These are phyloP conservation scores for Russula vinacea DNA, from an alignment of 768 basidiomycete species.

Conservation along the genomic window DNA sequence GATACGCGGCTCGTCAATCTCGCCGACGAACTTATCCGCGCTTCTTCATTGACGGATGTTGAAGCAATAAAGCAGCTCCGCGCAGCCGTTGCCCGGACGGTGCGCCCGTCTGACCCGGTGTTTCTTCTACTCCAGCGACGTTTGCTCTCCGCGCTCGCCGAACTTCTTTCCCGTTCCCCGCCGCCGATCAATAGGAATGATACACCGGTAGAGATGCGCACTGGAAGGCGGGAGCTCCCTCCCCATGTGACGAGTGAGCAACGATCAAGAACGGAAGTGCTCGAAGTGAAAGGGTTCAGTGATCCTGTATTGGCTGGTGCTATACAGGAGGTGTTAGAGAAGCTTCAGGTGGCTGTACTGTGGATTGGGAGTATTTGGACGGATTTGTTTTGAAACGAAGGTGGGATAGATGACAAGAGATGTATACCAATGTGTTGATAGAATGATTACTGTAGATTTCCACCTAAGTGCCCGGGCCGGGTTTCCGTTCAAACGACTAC, in stretches of 20 bases:
- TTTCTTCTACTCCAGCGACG: conserved; percentile 61
- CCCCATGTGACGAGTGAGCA: conserved; percentile 9
- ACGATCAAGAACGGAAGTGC: conserved; percentile 16
- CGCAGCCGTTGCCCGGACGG: conserved; percentile 58
- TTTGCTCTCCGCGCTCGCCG: conserved; percentile 44
- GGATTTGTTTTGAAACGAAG: conserved; percentile 38
- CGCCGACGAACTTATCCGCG: conserved; percentile 68
- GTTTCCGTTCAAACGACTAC: neutral
- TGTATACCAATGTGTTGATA: no score
- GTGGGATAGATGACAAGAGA: neutral
- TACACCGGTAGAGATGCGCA: conserved; percentile 17
- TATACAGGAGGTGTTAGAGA: conserved; percentile 42
- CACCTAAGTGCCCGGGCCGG: conserved; percentile 1
- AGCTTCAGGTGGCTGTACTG: conserved; percentile 42
- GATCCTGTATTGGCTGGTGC: conserved; percentile 52
- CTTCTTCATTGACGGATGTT: conserved; percentile 41
- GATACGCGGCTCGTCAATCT: conserved; percentile 62
- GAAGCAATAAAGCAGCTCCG: conserved; percentile 53
- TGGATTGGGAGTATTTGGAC: conserved; percentile 61
- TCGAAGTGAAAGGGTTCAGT: conserved; percentile 62
- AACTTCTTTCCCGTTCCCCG: conserved; percentile 32
- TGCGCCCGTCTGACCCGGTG: conserved; percentile 61
- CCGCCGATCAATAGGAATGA: conserved; percentile 15
- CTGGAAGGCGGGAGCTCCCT: conserved; percentile 20
- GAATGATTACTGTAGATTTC: no score